Evolutionary conservation across 108 stramenopile genomes (phyloP).

Genomic region (Chaetoceros muelleri): DNA sequence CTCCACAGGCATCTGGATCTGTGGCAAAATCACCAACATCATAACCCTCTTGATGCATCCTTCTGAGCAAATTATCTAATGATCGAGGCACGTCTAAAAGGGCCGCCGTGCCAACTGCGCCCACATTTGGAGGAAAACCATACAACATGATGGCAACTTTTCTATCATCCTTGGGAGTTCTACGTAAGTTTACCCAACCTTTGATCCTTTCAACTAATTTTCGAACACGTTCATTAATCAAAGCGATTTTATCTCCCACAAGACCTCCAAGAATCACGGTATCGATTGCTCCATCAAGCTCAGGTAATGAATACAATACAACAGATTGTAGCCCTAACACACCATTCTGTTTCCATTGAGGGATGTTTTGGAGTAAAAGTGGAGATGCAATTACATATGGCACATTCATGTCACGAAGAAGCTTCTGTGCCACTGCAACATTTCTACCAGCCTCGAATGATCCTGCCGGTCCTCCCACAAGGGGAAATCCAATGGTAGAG

Average conservation of each 20-base stretch:
- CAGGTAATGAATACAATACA: constrained; percentile 68
- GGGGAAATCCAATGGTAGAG: constrained; percentile 76
- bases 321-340: constrained; percentile 74
- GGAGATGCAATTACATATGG: constrained; percentile 74
- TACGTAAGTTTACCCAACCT: constrained; percentile 48
- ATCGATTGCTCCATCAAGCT: constrained; percentile 83
- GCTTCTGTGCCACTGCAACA: constrained; percentile 53
- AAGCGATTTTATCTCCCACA: constrained; percentile 74
- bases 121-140: constrained; percentile 85
- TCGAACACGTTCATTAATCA: constrained; percentile 71
- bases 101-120: constrained; percentile 83
- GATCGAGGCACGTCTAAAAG: constrained; percentile 74
- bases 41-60: constrained; percentile 58
- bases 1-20: constrained; percentile 32
- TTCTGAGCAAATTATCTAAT: constrained; percentile 34
- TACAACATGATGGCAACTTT: constrained; percentile 58
- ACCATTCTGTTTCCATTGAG: constrained; percentile 62
- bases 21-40: constrained; percentile 49
- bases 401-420: constrained; percentile 59
- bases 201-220: constrained; percentile 42
- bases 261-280: constrained; percentile 78
- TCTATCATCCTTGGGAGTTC: constrained; percentile 38
- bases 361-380: constrained; percentile 63
- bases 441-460: constrained; percentile 75
- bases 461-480: constrained; percentile 84